phyloP scores from a whole-genome alignment of 2,329 filamentous ascomycete genomes.

The Xylariaceae sp. region DNA sequence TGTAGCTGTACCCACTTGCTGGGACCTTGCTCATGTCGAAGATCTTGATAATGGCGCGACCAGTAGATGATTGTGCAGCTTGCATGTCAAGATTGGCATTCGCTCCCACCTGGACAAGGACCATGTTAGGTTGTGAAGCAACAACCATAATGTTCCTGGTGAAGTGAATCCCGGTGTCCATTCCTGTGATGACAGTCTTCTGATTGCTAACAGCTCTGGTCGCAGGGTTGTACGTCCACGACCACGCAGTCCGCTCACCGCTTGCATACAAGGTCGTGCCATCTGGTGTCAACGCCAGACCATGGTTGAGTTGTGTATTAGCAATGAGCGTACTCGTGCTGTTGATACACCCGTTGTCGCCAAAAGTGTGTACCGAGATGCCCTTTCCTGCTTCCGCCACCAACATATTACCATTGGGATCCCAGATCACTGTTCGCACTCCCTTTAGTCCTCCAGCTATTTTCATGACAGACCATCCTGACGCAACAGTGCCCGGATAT shows the following conservation, averaged over 20 bases:
- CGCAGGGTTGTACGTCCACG: slow-evolving; percentile 62
- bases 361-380: slow-evolving; percentile 49
- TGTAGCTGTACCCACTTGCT: slow-evolving; percentile 45
- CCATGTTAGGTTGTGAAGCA: slow-evolving; percentile 43
- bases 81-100: slow-evolving; percentile 48
- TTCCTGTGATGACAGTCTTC: slow-evolving; percentile 47
- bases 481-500: slow-evolving; percentile 42
- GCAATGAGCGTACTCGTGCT: slow-evolving; percentile 45
- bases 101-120: slow-evolving; percentile 48
- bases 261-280: slow-evolving; percentile 48
- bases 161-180: slow-evolving; percentile 48
- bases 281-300: slow-evolving; percentile 47
- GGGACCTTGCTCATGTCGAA: slow-evolving; percentile 48
- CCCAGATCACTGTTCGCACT: slow-evolving; percentile 46
- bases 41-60: slow-evolving; percentile 50
- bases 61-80: slow-evolving; percentile 41
- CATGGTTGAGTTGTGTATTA: slow-evolving; percentile 47
- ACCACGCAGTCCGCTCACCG: slow-evolving; percentile 52
- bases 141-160: slow-evolving; percentile 47
- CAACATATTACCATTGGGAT: slow-evolving; percentile 46
- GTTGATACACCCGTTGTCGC: slow-evolving; percentile 48
- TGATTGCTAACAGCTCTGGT: slow-evolving; percentile 53
- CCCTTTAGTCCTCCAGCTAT: slow-evolving; percentile 45
- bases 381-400: slow-evolving; percentile 46
- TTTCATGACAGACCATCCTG: slow-evolving; percentile 48